Conservation (phyloP, 345 rosid species). For the Zanthoxylum bungeanum region DNA sequence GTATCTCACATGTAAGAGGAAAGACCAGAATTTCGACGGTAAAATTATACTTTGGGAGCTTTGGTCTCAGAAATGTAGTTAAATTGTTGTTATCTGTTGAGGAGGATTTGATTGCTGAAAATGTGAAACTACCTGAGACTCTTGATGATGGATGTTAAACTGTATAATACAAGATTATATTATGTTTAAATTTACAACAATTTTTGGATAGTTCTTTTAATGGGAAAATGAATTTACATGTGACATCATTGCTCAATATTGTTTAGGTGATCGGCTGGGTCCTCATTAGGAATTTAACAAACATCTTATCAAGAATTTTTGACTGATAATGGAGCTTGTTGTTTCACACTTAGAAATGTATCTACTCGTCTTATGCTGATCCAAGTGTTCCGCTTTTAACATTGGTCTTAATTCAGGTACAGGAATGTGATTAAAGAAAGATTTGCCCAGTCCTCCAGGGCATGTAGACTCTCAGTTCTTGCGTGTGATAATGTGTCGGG, state of each 20-base stretch:
- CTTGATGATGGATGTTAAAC: neutral
- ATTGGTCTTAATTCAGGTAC: neutral
- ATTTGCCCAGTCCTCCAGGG: neutral
- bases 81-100: no score
- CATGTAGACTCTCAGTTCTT: neutral
- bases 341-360: neutral
- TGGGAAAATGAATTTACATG: neutral
- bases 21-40: neutral
- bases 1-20: neutral
- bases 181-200: neutral
- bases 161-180: neutral
- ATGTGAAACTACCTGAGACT: neutral
- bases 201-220: no score
- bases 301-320: neutral
- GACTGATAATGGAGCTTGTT: neutral
- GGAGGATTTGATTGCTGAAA: neutral
- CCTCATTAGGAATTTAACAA: neutral
- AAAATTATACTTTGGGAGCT: no score
- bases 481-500: neutral
- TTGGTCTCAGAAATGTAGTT: no score
- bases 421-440: conserved; percentile 7
- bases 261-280: neutral
- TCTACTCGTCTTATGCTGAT: neutral
- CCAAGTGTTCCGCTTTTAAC: neutral
- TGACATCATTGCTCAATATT: neutral